Evolutionary conservation across 2,329 filamentous ascomycete genomes (phyloP), one percentile per base, ranked within the genome.

Genomic region (Fonsecaea pedrosoi): DNA sequence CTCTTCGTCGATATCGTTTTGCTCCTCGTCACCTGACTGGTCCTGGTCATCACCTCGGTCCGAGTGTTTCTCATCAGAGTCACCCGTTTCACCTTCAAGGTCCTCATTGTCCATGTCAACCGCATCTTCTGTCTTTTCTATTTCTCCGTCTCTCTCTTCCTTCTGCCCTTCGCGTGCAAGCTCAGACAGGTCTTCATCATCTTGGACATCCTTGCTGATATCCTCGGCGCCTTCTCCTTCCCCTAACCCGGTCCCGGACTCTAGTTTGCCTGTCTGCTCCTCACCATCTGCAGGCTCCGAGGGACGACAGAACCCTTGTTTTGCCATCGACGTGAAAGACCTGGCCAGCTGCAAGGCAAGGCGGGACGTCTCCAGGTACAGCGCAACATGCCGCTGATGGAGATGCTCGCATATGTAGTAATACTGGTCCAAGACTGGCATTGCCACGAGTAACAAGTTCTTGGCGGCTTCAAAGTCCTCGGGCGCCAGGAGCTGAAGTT

Each of bases 221-320:
- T 99, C 94, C 76, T 99, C 94, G 4, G 91, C 94, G 18, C 94
- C 96, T 78, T 97, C 92, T 10, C 95, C 96, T 54, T 97, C 95
- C 21, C 95, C 96, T 30, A 99, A 87, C 38, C 95, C 96, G 10
- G 94, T 98, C 15, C 96, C 96, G 42, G 88, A 89, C 78, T 99
- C 94, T 35, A 97, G 83, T 73, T 96, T 91, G 12, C 94, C 92
- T 30, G 87, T 85, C 66, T 91, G 86, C 35, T 61, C 59, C 21
- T 88, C 84, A 64, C 89, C 87, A 57, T 89, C 87, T 48, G 92
- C 87, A 73, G 93, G 90, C 73, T 98, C 94, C 25, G 90, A 85
- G 0, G 95, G 95, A 21, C 89, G 92, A 76, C 95, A 99, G 82
- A 98, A 98, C 1, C 95, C 95, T 76, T 96, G 89, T 0, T 88